Conservation (phyloP, 2,329 filamentous ascomycete genomes). For the Ambrosiella cleistominuta region DNA sequence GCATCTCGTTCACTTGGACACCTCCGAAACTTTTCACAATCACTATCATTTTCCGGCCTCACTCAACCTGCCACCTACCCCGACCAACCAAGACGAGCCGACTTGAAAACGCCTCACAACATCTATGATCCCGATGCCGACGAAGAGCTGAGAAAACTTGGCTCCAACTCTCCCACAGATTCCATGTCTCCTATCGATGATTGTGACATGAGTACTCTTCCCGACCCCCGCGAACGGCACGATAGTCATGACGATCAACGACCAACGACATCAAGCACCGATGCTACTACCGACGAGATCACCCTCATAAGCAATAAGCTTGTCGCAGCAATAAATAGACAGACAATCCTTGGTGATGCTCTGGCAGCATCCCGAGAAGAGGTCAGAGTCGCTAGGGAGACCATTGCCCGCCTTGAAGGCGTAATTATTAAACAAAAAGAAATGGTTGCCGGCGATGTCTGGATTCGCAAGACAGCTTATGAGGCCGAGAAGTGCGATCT, state of each 20-base stretch:
- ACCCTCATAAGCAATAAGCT: conserved; percentile 85
- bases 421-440: conserved; percentile 50
- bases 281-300: conserved; percentile 46
- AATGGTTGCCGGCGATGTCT: conserved; percentile 53
- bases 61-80: conserved; percentile 2
- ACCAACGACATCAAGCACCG: neutral
- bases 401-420: conserved; percentile 49
- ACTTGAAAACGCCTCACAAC: conserved; percentile 8
- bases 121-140: conserved; percentile 12
- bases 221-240: conserved; percentile 40
- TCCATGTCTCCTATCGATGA: conserved; percentile 22
- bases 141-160: neutral
- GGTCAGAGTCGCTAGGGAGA: conserved; percentile 52
- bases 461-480: conserved; percentile 57
- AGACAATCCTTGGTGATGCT: conserved; percentile 79
- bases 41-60: conserved; percentile 5
- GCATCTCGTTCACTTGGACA: conserved; percentile 10
- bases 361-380: conserved; percentile 70
- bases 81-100: conserved; percentile 1
- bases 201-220: conserved; percentile 51
- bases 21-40: conserved; percentile 10
- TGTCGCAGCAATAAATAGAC: conserved; percentile 92
- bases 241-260: neutral
- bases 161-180: neutral
- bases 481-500: conserved; percentile 52